A percentile compares a stretch with the other conserved stretches of the same genome.
phyloP scores from a whole-genome alignment of 306 rosid species.

The Corylus americana region DNA sequence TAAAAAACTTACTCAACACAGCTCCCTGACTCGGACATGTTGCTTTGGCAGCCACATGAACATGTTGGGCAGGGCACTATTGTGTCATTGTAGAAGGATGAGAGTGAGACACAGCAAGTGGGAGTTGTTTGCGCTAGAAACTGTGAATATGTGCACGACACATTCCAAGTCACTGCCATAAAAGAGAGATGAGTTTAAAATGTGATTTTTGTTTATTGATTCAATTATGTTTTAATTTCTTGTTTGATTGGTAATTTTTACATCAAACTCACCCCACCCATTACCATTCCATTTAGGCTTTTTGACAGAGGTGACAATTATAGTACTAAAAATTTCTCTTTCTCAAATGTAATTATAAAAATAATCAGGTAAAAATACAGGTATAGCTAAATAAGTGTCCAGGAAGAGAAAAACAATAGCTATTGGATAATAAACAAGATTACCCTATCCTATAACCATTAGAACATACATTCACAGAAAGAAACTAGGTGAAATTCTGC shows the following conservation, averaged over 20 bases:
- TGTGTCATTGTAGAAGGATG: conserved; percentile 80
- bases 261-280: not conserved
- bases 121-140: conserved; percentile 77
- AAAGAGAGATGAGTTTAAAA: conserved; percentile 19
- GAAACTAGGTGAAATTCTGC: not conserved
- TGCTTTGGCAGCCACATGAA: conserved; percentile 74
- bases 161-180: conserved; percentile 89
- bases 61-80: conserved; percentile 75
- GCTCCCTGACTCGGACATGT: conserved; percentile 48
- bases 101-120: conserved; percentile 84
- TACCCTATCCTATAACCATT: not conserved
- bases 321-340: not conserved
- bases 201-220: not conserved
- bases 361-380: not conserved
- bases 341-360: not conserved
- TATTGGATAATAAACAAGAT: not conserved
- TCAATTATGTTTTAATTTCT: not conserved
- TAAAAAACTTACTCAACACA: conserved; percentile 67
- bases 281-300: not conserved
- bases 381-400: not conserved
- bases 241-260: not conserved
- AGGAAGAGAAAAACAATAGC: not conserved
- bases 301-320: not conserved
- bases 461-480: not conserved
- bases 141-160: conserved; percentile 86